A percentile compares a stretch with the other conserved stretches of the same genome.
These are phyloP conservation scores for Fusarium camptoceras DNA, from an alignment of 2,329 filamentous ascomycete species.

Conservation along the genomic window DNA sequence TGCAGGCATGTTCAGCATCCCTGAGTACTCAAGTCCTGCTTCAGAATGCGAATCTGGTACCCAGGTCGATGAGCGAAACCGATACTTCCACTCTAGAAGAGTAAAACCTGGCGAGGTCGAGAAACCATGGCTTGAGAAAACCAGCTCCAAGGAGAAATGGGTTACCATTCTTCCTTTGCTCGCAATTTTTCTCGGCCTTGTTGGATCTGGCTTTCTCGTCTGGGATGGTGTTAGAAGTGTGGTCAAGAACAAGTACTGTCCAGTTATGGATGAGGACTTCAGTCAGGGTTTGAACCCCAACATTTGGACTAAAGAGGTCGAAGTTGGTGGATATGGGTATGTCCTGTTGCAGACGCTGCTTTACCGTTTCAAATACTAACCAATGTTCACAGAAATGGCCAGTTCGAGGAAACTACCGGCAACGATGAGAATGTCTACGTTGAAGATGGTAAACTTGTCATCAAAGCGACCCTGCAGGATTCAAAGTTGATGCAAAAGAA, in stretches of 20 bases:
- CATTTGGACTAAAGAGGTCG: constrained; percentile 80
- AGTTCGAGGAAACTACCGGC: constrained; percentile 82
- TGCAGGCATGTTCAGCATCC: constrained; percentile 38
- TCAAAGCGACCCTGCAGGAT: constrained; percentile 84
- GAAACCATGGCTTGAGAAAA: constrained; percentile 81
- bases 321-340: constrained; percentile 81
- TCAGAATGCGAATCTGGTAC: constrained; percentile 57
- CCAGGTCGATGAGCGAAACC: constrained; percentile 56
- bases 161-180: constrained; percentile 82
- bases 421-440: constrained; percentile 80
- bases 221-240: constrained; percentile 81
- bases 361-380: not conserved
- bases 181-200: constrained; percentile 76
- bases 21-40: constrained; percentile 34
- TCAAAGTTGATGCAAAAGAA: constrained; percentile 72
- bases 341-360: constrained; percentile 46
- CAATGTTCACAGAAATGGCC: constrained; percentile 71
- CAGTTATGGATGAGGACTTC: constrained; percentile 75
- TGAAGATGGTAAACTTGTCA: constrained; percentile 74
- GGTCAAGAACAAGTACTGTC: constrained; percentile 78
- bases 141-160: constrained; percentile 86
- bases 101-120: constrained; percentile 79
- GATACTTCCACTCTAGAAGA: constrained; percentile 79
- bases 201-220: constrained; percentile 75
- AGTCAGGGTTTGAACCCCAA: constrained; percentile 66